Base-by-base conservation (phyloP, 1,139 yeast species). In the Scheffersomyces cryptocercus region DNA sequence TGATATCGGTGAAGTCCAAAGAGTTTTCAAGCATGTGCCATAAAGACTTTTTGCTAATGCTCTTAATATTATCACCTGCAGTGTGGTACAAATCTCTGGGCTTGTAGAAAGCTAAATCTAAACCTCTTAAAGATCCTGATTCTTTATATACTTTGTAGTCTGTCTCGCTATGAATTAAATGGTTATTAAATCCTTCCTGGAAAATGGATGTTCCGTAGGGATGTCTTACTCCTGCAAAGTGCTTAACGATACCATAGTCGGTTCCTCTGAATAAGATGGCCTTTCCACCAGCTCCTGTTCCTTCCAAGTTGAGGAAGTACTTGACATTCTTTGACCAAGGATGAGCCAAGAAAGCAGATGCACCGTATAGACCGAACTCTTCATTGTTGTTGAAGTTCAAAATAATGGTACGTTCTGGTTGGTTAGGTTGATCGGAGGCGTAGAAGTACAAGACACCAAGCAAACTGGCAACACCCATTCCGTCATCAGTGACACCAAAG, bases 231-330 rank as follows among this genome's bases (percentile, higher is more conserved):
- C 58, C 51, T 37, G 56, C 54, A 48, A 70, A 75, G 45, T 62
- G 62, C 44, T 70, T 73, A n/a, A 64, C 62, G 8, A 88, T 79
- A 0, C 86, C 87, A 50, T 77, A 78, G 59, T 91, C 96, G 0
- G 96, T 83, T 13, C 93, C 84, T 62, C 97, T 76, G 63, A 91
- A 89, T 37, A 91, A 68, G 31, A 88, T 75, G 0, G 97, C 91
- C 49, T 87, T 81, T 5, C 96, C 96, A 26, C 97, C 97, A 3
- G 95, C 88, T 3, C 97, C 97, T 0, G 97, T 88, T n/a, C 97
- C 97, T 70, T 91, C 98, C 50, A 91, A 70, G 59, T 91, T 91
- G 53, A 91, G 73, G 51, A 91, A 87, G 52, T 79, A 85, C 36
- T 73, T 73, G 3, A 86, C 82, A 12, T 77, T 65, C 39, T 76